Evolutionary conservation across 2,329 filamentous ascomycete species (phyloP).

Genomic region (Cladorrhinum sp.): DNA sequence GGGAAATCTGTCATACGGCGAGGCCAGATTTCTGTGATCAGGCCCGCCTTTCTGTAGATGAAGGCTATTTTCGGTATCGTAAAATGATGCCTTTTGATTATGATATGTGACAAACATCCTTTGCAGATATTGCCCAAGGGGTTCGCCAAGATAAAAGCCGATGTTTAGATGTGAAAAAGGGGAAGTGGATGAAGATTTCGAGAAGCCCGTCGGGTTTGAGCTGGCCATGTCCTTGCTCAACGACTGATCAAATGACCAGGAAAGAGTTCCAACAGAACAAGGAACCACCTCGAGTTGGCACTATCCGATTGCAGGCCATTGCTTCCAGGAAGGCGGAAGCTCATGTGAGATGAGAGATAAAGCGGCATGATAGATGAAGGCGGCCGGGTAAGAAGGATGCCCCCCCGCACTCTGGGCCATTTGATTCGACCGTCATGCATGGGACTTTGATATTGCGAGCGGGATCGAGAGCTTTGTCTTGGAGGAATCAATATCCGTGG

Average conservation of each 20-base stretch:
- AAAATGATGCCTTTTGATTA: not conserved
- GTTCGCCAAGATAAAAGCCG: not conserved
- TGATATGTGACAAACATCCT: not conserved
- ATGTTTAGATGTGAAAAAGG: not conserved
- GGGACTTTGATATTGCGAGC: slow-evolving; percentile 23
- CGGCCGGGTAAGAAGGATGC: slow-evolving; percentile 5
- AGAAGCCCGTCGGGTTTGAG: not conserved
- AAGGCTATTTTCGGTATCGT: not conserved
- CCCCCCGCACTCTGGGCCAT: slow-evolving; percentile 3
- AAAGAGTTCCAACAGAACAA: not conserved
- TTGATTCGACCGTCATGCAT: slow-evolving; percentile 16
- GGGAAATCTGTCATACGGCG: not conserved
- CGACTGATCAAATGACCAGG: not conserved
- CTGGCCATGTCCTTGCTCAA: not conserved
- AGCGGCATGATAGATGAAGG: not conserved
- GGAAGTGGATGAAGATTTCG: not conserved
- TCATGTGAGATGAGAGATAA: slow-evolving; percentile 2
- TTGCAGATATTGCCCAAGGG: not conserved
- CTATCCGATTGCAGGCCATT: not conserved
- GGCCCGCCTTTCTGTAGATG: not conserved
- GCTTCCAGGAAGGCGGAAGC: slow-evolving; percentile 5
- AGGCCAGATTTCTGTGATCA: not conserved
- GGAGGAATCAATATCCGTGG: not conserved
- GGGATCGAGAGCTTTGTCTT: not conserved
- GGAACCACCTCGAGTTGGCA: not conserved